These are phyloP conservation scores for Datisca glomerata DNA, from an alignment of 306 rosid species.

Conservation along the genomic window DNA sequence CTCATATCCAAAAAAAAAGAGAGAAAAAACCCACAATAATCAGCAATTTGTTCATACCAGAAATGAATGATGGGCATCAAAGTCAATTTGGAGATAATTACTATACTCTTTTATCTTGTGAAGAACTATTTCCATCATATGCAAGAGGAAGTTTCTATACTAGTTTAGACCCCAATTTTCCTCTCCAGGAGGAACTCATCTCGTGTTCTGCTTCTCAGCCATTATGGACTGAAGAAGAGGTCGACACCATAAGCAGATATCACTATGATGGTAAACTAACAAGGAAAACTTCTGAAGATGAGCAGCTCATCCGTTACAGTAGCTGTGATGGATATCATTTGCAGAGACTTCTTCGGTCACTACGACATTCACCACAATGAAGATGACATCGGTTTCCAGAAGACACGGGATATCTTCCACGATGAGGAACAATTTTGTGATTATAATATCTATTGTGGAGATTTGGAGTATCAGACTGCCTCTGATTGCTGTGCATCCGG, in stretches of 20 bases:
- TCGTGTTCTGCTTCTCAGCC: conserved; percentile 2
- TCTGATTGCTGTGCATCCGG: conserved; percentile 12
- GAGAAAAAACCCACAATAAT: too few relatives aligned
- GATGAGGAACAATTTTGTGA: conserved; percentile 3
- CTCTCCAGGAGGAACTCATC: conserved; percentile 12
- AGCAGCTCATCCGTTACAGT: too few relatives aligned
- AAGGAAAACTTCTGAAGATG: conserved; percentile 11
- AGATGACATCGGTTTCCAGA: conserved; percentile 3
- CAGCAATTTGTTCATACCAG: too few relatives aligned
- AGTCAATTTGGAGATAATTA: too few relatives aligned
- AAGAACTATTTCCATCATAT: too few relatives aligned
- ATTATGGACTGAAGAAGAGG: conserved; percentile 1
- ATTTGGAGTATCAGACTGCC: conserved; percentile 4
- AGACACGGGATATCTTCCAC: not conserved
- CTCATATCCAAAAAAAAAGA: too few relatives aligned
- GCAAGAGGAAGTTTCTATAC: too few relatives aligned
- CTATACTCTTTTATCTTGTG: too few relatives aligned
- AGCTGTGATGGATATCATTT: too few relatives aligned
- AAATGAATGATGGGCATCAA: too few relatives aligned
- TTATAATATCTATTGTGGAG: conserved; percentile 4
- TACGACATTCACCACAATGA: conserved; percentile 9
- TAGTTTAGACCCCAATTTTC: conserved; percentile 2
- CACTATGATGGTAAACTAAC: conserved; percentile 12
- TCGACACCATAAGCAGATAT: not conserved
- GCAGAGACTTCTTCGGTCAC: conserved; percentile 10